Percentiles rank a stretch among this genome's conserved stretches.
These are phyloP conservation scores for Saxispiralis lemnorum DNA, from an alignment of 495 filamentous ascomycete species.

Conservation along the genomic window DNA sequence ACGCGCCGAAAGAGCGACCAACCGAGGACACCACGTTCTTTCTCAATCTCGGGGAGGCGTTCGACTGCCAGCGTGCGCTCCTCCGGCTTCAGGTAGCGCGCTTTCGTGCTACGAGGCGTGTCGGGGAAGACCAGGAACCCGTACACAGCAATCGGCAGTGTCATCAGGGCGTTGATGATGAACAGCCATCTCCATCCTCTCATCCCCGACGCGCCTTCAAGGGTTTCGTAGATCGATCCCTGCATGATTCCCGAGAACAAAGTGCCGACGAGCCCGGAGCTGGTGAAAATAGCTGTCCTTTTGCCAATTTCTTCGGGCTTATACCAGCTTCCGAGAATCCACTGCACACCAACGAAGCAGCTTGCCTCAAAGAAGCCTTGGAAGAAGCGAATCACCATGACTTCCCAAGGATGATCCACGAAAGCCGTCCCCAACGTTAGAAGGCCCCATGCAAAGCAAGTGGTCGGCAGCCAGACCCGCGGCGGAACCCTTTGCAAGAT, in stretches of 20 bases:
- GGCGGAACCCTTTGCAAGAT: slow-evolving; percentile 41
- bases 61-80: slow-evolving; percentile 1
- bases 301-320: slow-evolving; percentile 46
- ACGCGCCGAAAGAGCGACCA: slow-evolving; percentile 8
- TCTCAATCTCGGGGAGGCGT: not conserved
- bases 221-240: slow-evolving; percentile 36
- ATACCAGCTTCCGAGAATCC: slow-evolving; percentile 53
- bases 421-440: slow-evolving; percentile 44
- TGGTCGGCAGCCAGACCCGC: slow-evolving; percentile 40
- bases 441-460: slow-evolving; percentile 43
- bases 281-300: slow-evolving; percentile 31
- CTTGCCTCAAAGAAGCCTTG: slow-evolving; percentile 42
- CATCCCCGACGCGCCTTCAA: slow-evolving; percentile 35
- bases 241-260: slow-evolving; percentile 41
- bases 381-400: slow-evolving; percentile 54
- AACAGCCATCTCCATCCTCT: slow-evolving; percentile 53
- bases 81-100: slow-evolving; percentile 19
- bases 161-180: slow-evolving; percentile 35
- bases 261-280: slow-evolving; percentile 24
- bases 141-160: slow-evolving; percentile 40
- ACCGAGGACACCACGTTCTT: not conserved
- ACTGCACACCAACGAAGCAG: slow-evolving; percentile 47
- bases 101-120: slow-evolving; percentile 36
- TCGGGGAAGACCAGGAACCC: slow-evolving; percentile 44
- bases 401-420: slow-evolving; percentile 30